Evolutionary conservation across 129 eudicot species (phyloP), one percentile per base, ranked within the genome.

Genomic region (Solidago caesia): DNA sequence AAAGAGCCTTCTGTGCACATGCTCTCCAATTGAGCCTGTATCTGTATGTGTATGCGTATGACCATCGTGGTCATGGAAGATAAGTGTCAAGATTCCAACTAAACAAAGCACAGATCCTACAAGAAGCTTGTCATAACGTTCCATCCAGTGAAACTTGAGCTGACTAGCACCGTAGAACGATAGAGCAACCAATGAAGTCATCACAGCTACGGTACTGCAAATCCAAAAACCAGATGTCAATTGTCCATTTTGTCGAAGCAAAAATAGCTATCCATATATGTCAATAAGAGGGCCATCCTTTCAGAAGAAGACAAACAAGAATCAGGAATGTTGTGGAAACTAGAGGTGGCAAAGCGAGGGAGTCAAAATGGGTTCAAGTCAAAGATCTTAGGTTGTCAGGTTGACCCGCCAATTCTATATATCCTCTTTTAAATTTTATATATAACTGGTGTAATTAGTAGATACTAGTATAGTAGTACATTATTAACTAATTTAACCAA

Each of bases 171-270:
- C 98, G 7, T 94, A 94, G 82, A 87, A 94, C 13, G 97, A 91
- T 62, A 94, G 89, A 45, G 98, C 98, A 87, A 94, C 98, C 84
- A 94, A 75, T 9, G 97, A 94, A 4, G 98, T 94, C 98, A 94
- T 94, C 82, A 94, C 98, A 16, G 97, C 85, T 72, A 94, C 85
- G 12, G 98, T 94, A 83, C 98, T 94, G 89, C 90, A 87, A 70
- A 81, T 64, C 5, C 48, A 84, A 64, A 11, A 44, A 59, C 9
- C 46, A 8, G 44, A 59, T 9, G 76, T 10, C 25, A 14, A 4
- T 8, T 21, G 43, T 73, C 70, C 48, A 45, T 44, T 44, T 52
- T 8, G 7, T 56, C 15, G 10, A 16, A 9, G 47, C 58, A 44
- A 44, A 64, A 33, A 7, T 8, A n/a, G n/a, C 39, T 33, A 33